Conservation (phyloP, 2,329 filamentous ascomycete genomes). For the Cercospora nicotianae region DNA sequence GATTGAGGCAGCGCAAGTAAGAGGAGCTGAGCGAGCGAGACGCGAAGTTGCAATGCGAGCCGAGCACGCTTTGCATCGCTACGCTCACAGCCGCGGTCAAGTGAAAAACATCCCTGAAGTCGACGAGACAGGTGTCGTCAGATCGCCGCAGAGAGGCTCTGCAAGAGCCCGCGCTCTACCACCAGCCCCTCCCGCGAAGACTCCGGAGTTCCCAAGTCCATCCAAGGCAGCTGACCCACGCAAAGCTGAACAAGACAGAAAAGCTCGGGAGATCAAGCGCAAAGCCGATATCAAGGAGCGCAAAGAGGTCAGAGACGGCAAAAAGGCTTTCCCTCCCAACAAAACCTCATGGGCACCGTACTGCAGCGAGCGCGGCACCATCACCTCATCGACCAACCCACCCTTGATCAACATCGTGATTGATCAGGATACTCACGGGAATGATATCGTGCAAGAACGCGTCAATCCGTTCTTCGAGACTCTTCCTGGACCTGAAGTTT, state of each 20-base stretch:
- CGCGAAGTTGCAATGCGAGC: background rate
- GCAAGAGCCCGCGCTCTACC: background rate
- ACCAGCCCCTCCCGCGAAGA: background rate
- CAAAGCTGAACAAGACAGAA: background rate
- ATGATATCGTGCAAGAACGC: constrained; percentile 1
- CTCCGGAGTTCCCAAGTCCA: constrained; percentile 2
- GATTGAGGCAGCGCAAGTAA: background rate
- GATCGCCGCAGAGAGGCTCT: background rate
- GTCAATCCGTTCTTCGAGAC: constrained; percentile 35
- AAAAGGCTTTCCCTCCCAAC: background rate
- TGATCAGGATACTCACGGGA: background rate
- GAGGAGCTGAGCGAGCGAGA: background rate
- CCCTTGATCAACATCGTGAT: constrained; percentile 11
- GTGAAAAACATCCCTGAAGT: background rate
- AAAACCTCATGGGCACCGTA: background rate
- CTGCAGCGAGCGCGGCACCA: constrained; percentile 11
- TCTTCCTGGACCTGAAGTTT: constrained; percentile 34
- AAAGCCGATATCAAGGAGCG: background rate
- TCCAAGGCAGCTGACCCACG: background rate
- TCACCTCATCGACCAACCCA: constrained; percentile 26
- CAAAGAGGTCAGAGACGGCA: background rate
- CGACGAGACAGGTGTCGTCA: background rate
- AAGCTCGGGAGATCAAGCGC: background rate
- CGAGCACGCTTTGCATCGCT: background rate
- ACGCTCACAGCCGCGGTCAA: background rate